Evolutionary conservation across 2,329 filamentous ascomycete genomes (phyloP), one percentile per base, ranked within the genome.

Genomic region (Alternaria triticimaculans): DNA sequence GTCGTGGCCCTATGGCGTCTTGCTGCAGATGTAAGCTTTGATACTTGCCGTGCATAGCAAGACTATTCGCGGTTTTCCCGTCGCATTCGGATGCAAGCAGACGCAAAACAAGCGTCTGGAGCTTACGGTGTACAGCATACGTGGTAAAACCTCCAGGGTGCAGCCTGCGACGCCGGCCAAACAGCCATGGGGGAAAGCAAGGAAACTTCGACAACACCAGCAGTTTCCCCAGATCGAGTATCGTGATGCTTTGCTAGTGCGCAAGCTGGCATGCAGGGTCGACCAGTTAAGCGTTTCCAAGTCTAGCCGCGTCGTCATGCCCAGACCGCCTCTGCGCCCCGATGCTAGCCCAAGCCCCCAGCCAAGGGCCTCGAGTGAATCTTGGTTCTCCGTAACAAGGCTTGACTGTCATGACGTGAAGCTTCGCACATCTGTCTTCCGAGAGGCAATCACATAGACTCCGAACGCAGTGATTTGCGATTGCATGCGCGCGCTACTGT

Each of bases 341-440:
- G 33, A 28, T 30, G 26, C 30, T 44, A 46, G 51, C 62, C 68
- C 65, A 70, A 72, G 69, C 65, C 58, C 44, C 49, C 23, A 48
- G 59, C 62, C 56, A 71, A 66, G 66, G 48, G 45, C n/a, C 41
- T 44, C 41, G 53, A 45, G 46, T 26, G 28, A 18, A 41, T 57
- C 55, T 62, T 62, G 55, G 48, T 45, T 43, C 11, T 25, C 30
- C 43, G 63, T 65, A 61, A 61, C 63, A 62, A 70, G 66, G 67
- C 72, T 74, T 74, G 53, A 63, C 51, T 23, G 23, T 64, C 21
- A 64, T 74, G 72, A 74, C 72, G 69, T 70, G 67, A 60, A 64
- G 63, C 60, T 68, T 63, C 50, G 67, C 59, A 30, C 60, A 60
- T 58, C 45, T 23, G 12, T 33, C 53, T 50, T 51, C 44, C n/a